These are phyloP conservation scores for Populus hybrid DNA, from an alignment of 441 rosid genomes.

Conservation along the genomic window DNA sequence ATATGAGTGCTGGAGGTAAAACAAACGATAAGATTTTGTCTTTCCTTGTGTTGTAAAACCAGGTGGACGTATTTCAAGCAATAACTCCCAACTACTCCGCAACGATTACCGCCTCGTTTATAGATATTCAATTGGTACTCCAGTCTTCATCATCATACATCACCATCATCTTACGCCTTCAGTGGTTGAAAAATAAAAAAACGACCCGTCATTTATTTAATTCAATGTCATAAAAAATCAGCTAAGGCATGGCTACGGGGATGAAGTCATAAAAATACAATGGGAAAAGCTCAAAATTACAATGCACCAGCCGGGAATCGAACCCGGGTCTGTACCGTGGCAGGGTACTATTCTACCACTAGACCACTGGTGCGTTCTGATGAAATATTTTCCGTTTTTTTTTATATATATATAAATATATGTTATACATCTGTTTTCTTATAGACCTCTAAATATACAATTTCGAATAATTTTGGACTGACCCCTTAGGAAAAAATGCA, in stretches of 20 bases:
- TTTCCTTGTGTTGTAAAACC: neutral
- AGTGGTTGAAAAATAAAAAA: neutral
- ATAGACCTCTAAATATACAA: too few relatives aligned
- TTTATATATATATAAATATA: too few relatives aligned
- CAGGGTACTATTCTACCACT: slow-evolving; percentile 86
- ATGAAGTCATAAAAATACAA: neutral
- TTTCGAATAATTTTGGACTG: neutral
- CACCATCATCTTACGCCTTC: neutral
- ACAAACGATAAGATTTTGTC: neutral
- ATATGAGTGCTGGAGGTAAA: neutral
- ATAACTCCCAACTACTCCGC: neutral
- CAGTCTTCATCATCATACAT: slow-evolving; percentile 5
- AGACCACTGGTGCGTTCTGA: slow-evolving; percentile 65
- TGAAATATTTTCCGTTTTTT: rapidly evolving
- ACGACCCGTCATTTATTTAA: neutral
- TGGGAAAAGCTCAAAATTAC: neutral
- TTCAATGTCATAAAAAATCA: neutral
- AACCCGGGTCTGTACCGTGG: slow-evolving; percentile 82
- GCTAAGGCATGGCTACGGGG: neutral
- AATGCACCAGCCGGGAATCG: slow-evolving; percentile 79
- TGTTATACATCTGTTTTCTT: slow-evolving; percentile 31
- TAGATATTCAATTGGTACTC: neutral
- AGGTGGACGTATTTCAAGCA: neutral
- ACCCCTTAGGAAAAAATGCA: neutral
- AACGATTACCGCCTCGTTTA: neutral